Conservation (phyloP, 805 yeast species). For the Peterozyma toletana region DNA sequence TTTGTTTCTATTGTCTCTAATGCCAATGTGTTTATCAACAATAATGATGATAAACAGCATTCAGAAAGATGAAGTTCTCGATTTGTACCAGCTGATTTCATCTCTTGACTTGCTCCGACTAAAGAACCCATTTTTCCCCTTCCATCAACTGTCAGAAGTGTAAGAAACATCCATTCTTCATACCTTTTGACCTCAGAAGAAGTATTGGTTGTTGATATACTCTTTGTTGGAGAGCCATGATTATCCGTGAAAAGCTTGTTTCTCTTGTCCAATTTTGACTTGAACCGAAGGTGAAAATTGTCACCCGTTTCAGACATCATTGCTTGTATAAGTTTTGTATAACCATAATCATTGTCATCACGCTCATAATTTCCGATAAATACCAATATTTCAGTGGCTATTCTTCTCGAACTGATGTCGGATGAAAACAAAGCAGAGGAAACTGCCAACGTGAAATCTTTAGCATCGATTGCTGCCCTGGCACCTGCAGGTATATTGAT, state of each 20-base stretch:
- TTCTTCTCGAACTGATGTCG: constrained; percentile 69
- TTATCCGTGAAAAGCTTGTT: background rate
- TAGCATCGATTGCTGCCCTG: constrained; percentile 49
- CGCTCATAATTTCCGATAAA: constrained; percentile 22
- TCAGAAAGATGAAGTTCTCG: constrained; percentile 56
- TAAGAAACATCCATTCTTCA: constrained; percentile 27
- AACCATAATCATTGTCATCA: constrained; percentile 4
- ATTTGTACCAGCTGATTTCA: constrained; percentile 43
- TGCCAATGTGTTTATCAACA: constrained; percentile 41
- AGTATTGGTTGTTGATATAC: no score
- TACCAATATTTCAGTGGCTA: constrained; percentile 75
- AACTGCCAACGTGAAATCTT: constrained; percentile 57
- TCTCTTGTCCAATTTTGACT: constrained; percentile 12
- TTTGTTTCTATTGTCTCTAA: constrained; percentile 27
- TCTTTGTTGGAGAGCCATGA: constrained; percentile 3
- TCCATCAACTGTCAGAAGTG: constrained; percentile 35
- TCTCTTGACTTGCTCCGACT: constrained; percentile 89
- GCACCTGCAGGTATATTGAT: constrained; percentile 70
- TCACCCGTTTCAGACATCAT: constrained; percentile 21
- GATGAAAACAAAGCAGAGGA: constrained; percentile 76
- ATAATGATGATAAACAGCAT: constrained; percentile 42
- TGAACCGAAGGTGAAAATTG: constrained; percentile 23
- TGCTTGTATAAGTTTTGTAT: constrained; percentile 14
- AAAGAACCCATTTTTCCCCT: constrained; percentile 84
- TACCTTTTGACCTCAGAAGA: constrained; percentile 22